A percentile compares a stretch with the other conserved stretches of the same genome.
Conservation (phyloP, 2,329 filamentous ascomycete genomes). For the Calcarisporium arbuscula region DNA sequence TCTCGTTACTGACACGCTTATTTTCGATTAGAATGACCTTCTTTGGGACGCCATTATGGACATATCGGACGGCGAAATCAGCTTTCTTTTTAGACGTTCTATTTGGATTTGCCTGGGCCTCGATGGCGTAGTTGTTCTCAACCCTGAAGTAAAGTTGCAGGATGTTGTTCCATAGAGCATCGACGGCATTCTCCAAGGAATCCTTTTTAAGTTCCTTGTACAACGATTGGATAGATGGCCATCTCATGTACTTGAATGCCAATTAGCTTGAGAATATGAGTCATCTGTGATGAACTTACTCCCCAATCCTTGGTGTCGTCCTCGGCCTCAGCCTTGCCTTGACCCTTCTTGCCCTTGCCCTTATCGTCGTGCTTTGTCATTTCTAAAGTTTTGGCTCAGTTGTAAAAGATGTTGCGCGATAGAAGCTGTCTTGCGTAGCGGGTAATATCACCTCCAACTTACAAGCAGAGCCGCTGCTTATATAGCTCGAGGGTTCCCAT, state of each 20-base stretch:
- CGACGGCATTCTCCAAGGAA: slow-evolving; percentile 2
- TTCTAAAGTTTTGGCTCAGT: too few species aligned
- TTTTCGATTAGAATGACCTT: slow-evolving; percentile 3
- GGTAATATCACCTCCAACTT: too few species aligned
- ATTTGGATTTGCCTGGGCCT: neutral
- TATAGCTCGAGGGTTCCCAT: too few species aligned
- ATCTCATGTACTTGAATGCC: slow-evolving; percentile 3
- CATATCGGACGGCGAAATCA: slow-evolving; percentile 1
- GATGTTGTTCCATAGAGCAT: slow-evolving; percentile 3
- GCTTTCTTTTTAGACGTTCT: neutral
- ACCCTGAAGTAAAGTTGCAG: neutral
- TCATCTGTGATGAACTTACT: too few species aligned
- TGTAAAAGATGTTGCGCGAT: too few species aligned
- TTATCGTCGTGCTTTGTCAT: too few species aligned
- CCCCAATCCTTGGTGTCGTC: too few species aligned
- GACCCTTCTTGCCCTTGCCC: too few species aligned
- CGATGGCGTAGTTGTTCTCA: neutral
- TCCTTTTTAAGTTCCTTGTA: slow-evolving; percentile 1
- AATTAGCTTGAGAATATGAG: too few species aligned
- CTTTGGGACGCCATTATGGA: neutral
- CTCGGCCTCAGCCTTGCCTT: too few species aligned
- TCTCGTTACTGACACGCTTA: slow-evolving; percentile 1
- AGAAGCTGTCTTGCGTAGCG: too few species aligned
- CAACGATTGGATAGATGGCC: neutral
- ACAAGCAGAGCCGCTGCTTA: too few species aligned